A percentile compares a stretch with the other conserved stretches of the same genome.
Conservation (phyloP, 2,329 filamentous ascomycete species). For the Stagonosporopsis rhizophila region DNA sequence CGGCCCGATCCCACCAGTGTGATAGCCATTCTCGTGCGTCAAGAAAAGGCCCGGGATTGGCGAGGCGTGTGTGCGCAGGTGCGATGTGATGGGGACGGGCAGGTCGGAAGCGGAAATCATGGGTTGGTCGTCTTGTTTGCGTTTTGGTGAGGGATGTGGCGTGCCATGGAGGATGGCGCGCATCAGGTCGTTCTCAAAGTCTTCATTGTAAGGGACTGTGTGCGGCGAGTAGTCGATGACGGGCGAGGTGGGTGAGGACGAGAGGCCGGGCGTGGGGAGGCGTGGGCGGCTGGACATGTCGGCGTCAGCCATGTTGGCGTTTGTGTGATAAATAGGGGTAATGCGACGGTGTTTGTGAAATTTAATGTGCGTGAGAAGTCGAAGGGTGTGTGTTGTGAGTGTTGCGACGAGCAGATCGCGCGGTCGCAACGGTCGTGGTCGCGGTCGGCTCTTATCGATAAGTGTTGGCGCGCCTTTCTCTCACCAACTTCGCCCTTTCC, state of each 20-base stretch:
- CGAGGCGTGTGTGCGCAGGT: conserved; percentile 52
- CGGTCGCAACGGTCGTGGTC: conserved; percentile 2
- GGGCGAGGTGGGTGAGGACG: conserved; percentile 36
- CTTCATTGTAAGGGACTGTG: conserved; percentile 53
- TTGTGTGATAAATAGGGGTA: neutral
- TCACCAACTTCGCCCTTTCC: neutral
- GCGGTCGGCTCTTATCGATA: conserved; percentile 12
- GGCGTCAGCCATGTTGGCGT: conserved; percentile 26
- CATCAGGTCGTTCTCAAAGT: conserved; percentile 56
- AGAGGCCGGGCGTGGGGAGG: conserved; percentile 44
- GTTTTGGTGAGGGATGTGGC: conserved; percentile 33
- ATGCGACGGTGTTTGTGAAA: neutral
- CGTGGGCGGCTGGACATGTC: conserved; percentile 37
- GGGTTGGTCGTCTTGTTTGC: conserved; percentile 27
- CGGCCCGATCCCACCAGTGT: conserved; percentile 57
- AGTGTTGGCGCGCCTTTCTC: neutral
- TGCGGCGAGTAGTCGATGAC: conserved; percentile 52
- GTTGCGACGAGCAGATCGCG: neutral
- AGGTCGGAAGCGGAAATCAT: conserved; percentile 45
- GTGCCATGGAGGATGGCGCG: conserved; percentile 47
- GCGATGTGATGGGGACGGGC: conserved; percentile 53
- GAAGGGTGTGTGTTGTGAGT: neutral
- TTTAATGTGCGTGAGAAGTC: neutral
- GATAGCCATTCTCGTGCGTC: conserved; percentile 56
- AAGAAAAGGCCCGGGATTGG: conserved; percentile 54